Evolutionary conservation across 768 basidiomycete genomes (phyloP).

Genomic region (Sarcodon aspratus): DNA sequence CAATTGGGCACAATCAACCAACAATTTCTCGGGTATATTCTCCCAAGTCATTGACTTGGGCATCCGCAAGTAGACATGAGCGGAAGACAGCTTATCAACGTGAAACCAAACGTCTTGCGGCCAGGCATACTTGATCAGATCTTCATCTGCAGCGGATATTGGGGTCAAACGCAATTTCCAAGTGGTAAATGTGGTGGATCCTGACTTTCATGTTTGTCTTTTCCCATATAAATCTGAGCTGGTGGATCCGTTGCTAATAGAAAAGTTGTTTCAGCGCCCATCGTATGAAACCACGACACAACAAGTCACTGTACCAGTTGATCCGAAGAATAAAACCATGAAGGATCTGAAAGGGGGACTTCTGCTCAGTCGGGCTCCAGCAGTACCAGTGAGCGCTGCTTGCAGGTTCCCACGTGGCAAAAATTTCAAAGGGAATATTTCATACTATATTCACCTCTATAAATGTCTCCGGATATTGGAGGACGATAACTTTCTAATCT

Average conservation of each 20-base stretch:
- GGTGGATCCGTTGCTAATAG: conserved; percentile 47
- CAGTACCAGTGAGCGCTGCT: no score
- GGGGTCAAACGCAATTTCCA: background rate
- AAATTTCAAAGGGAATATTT: conserved; percentile 3
- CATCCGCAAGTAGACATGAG: conserved; percentile 94
- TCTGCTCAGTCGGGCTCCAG: no score
- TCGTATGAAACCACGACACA: background rate
- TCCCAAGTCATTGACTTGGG: conserved; percentile 80
- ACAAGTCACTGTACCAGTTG: conserved; percentile 24
- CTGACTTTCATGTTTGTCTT: conserved; percentile 93
- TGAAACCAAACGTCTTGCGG: conserved; percentile 91
- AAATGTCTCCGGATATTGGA: no score
- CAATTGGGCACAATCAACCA: conserved; percentile 84
- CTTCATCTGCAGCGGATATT: conserved; percentile 58
- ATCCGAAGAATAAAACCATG: conserved; percentile 54
- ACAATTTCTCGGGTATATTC: conserved; percentile 62
- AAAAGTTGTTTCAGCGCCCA: background rate
- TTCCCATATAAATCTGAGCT: conserved; percentile 83
- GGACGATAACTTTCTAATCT: conserved; percentile 6
- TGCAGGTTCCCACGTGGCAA: no score
- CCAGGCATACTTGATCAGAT: conserved; percentile 87
- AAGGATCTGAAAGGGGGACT: background rate
- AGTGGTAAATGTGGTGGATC: background rate
- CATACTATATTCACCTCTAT: background rate
- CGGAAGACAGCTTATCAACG: conserved; percentile 95